A percentile compares a stretch with the other conserved stretches of the same genome.
Evolutionary conservation across 164 flowering plant species (phyloP).

Genomic region (Platanus orientalis): DNA sequence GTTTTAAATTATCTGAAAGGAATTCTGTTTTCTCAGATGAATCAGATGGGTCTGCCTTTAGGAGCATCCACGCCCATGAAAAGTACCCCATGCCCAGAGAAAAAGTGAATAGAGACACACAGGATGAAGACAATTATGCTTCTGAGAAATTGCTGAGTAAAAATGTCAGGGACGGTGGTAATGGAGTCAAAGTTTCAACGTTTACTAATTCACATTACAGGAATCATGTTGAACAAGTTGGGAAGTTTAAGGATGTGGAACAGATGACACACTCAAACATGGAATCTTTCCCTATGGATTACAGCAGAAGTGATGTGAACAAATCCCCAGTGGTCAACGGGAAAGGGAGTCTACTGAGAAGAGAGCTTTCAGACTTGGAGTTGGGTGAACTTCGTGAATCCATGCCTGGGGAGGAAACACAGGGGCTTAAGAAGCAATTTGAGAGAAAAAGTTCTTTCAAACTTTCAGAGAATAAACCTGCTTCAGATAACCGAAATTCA

Average conservation of each 20-base stretch:
- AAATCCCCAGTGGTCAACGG: conserved; percentile 37
- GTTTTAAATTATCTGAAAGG: conserved; percentile 34
- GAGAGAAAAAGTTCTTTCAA: conserved; percentile 68
- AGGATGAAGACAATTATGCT: conserved; percentile 31
- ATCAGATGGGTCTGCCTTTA: conserved; percentile 16
- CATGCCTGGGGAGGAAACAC: conserved; percentile 39
- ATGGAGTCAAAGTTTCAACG: conserved; percentile 29
- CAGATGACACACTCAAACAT: conserved; percentile 22
- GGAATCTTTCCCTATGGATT: conserved; percentile 35
- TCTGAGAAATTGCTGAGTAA: conserved; percentile 36
- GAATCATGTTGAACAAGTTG: conserved; percentile 44
- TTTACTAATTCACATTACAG: conserved; percentile 30
- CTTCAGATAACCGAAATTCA: conserved; percentile 37
- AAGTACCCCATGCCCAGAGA: conserved; percentile 31
- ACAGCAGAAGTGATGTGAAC: conserved; percentile 21
- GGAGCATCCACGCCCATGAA: conserved; percentile 21
- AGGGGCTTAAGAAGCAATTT: conserved; percentile 36
- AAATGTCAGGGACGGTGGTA: conserved; percentile 33
- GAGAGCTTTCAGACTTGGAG: conserved; percentile 92
- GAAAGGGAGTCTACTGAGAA: conserved; percentile 39
- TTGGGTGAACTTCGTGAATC: conserved; percentile 92
- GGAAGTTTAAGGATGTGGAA: conserved; percentile 34
- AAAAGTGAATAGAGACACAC: conserved; percentile 33
- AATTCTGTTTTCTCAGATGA: conserved; percentile 17
- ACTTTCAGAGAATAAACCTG: conserved; percentile 37